Evolutionary conservation across 192 early-diverging fungal genomes (phyloP), one percentile per base, ranked within the genome.

Genomic region (Powellomyces hirtus): DNA sequence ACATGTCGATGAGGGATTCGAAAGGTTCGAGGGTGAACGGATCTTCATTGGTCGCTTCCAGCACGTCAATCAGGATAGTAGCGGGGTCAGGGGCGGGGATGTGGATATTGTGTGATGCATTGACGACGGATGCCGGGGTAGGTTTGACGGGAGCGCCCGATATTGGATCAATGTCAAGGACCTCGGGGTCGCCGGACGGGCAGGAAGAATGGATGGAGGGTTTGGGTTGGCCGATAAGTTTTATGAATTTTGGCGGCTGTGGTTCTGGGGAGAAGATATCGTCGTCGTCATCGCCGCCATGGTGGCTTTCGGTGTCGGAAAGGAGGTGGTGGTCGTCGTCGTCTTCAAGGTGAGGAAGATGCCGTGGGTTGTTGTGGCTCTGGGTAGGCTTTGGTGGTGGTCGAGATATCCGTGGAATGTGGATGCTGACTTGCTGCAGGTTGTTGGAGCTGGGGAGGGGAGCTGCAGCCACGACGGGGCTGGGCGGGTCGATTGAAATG

Each of bases 1-100:
- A 84, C 59, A 80, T 36, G 27, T 77, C 58, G 59, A 90, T 85
- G 29, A 90, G 71, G 10, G 70, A 66, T 18, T 83, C 79, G 55
- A 89, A 88, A 18, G 80, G 74, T 51, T 90, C 89, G 33, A 90
- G 68, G 1, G 89, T 90, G 61, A 90, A 90, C 4, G 89, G 89
- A 45, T 90, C 89, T 66, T 90, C 89, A 20, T 82, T 79, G 33
- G 78, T 50, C 24, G 87, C 86, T 27, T 90, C 87, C 4, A 90
- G 61, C 13, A 83, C 76, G 42, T 87, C 82, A 0, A 88, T 68
- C 1, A 88, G 56, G 14, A 63, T 62, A 16, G 60, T 51, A 24
- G 66, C 72, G 24, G 34, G 64, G 38, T 71, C 70, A 40, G 62
- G 66, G 11, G 29, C 40, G n/a, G n/a, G n/a, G n/a, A n/a, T n/a